phyloP scores from a whole-genome alignment of 2,329 filamentous ascomycete species.

The Cladosporium cucumerinum region DNA sequence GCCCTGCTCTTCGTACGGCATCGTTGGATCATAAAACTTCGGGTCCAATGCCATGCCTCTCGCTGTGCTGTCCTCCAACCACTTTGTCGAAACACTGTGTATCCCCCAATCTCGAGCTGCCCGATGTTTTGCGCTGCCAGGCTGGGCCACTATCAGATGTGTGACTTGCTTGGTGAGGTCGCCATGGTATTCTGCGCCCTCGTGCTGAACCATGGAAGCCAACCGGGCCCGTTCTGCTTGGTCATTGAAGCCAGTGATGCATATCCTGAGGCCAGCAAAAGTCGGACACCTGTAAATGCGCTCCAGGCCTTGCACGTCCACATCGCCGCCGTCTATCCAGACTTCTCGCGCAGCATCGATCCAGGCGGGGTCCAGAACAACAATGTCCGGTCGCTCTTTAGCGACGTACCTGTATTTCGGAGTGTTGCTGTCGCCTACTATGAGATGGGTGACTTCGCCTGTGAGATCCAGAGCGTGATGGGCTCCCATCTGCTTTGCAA shows the following conservation, averaged over 20 bases:
- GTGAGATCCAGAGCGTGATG: conserved; percentile 86
- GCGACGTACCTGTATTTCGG: conserved; percentile 96
- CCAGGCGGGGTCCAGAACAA: conserved; percentile 78
- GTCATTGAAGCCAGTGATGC: conserved; percentile 68
- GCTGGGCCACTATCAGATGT: conserved; percentile 76
- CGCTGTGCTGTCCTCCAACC: conserved; percentile 78
- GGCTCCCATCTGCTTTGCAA: conserved; percentile 79
- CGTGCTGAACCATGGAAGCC: conserved; percentile 45
- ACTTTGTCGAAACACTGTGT: conserved; percentile 74
- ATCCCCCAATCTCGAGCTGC: conserved; percentile 82
- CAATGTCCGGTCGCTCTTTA: conserved; percentile 79
- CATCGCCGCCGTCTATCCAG: conserved; percentile 77
- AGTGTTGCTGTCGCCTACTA: conserved; percentile 85
- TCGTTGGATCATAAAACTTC: conserved; percentile 70
- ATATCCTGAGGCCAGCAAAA: conserved; percentile 62
- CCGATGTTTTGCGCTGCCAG: conserved; percentile 84
- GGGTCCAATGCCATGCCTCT: conserved; percentile 92
- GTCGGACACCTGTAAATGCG: conserved; percentile 60
- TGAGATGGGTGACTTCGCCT: conserved; percentile 90
- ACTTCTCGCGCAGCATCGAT: conserved; percentile 72
- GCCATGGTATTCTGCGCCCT: conserved; percentile 81
- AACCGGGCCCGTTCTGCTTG: conserved; percentile 66
- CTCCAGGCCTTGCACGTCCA: conserved; percentile 70
- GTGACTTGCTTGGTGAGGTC: conserved; percentile 84
- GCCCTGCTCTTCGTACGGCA: conserved; percentile 70